Base-by-base conservation (phyloP, 345 rosid species). In the Salix koriyanagi region DNA sequence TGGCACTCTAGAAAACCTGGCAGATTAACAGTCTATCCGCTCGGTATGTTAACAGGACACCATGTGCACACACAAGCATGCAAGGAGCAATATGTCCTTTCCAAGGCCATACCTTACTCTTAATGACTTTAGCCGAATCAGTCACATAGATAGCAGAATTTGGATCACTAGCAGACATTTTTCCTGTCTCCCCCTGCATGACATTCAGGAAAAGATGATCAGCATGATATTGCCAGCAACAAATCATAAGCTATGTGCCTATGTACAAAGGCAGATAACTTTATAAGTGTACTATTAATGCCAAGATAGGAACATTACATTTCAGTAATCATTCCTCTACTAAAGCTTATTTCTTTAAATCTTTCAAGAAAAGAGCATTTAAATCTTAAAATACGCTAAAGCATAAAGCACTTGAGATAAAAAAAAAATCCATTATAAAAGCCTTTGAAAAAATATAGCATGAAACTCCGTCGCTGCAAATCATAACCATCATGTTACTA, bases 161-260 rank as follows among this genome's bases (percentile, higher is more conserved):
- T 68, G 98, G 92, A 87, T 95, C 97, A 85, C 96, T 93, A 50
- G 99, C 98, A 15, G 98, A 93, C 99, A 95, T 93, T 86, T 95
- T 95, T 65, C 98, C 97, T 6, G 88, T 88, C 76, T 95, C 98
- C 67, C 98, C 99, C 98, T 93, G 92, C 77, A 75, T 56, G 56
- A 30, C 77, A 78, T 52, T 16, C 14, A 69, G 14, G 8, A 44
- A 32, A 25, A 46, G 36, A 41, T 60, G 62, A 62, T 65, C 39
- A 52, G 56, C 18, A 41, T 3, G 23, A 14, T 30, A 62, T 25
- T 32, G 8, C 28, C 23, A 44, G 56, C 11, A 16, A 36, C 41
- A 67, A 32, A 23, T 37, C 44, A 34, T 32, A 48, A 67, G 69
- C 77, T n/a, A 32, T 12, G 50, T 48, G 58, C 50, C 50, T 13